Conservation (phyloP, 208 protist genomes). For the Naegleria gruberi region DNA sequence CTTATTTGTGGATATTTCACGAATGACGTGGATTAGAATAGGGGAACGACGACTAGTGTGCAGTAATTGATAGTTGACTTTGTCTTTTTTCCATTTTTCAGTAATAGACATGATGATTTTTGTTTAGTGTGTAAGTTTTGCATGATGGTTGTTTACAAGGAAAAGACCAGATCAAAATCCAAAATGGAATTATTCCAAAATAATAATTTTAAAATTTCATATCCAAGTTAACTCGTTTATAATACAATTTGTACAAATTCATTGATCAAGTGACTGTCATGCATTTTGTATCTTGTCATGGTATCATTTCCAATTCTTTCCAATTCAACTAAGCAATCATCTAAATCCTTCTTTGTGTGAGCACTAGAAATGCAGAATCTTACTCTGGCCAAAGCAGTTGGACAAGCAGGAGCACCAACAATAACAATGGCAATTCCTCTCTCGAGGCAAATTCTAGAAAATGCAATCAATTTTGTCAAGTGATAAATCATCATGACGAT, state of each 20-base stretch:
- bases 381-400: constrained; percentile 46
- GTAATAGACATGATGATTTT: too few relatives aligned
- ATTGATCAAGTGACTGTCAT: not conserved
- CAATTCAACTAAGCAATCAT: constrained; percentile 73
- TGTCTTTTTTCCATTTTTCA: too few relatives aligned
- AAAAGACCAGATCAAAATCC: too few relatives aligned
- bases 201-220: too few relatives aligned
- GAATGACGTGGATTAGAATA: too few relatives aligned
- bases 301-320: constrained; percentile 58
- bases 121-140: too few relatives aligned
- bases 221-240: too few relatives aligned
- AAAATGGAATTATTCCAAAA: too few relatives aligned
- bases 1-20: too few relatives aligned
- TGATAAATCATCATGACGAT: constrained; percentile 89
- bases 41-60: too few relatives aligned
- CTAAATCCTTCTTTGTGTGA: constrained; percentile 86
- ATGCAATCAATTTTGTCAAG: constrained; percentile 68
- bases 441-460: constrained; percentile 73
- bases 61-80: too few relatives aligned
- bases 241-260: not conserved
- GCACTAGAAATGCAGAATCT: constrained; percentile 78
- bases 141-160: too few relatives aligned
- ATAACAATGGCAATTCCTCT: constrained; percentile 85
- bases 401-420: constrained; percentile 87
- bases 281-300: constrained; percentile 55